Evolutionary conservation across 1,284 basidiomycete genomes (phyloP), one percentile per base, ranked within the genome.

Genomic region (Tetrapyrgos nigripes): DNA sequence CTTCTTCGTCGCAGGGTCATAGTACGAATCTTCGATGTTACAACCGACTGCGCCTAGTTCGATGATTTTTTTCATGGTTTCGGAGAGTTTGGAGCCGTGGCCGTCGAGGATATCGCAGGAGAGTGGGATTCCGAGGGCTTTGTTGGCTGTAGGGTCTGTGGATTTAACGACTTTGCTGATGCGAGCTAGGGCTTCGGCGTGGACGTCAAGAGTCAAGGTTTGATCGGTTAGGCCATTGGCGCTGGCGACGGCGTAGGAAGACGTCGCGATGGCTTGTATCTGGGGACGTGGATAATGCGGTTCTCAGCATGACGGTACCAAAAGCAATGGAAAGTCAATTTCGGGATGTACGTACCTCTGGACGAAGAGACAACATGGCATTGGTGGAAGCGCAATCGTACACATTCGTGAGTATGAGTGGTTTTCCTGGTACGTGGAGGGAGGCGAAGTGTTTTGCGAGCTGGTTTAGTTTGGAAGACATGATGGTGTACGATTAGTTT

Each of bases 1-100:
- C 3, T 24, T 29, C 37, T 23, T 45, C 8, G 40, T 54, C 14
- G 28, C 40, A 3, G 43, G 27, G 28, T 54, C 44, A 33, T 45
- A 54, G 40, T 54, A 54, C 11, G 52, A 54, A 31, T 54, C 52
- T 23, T 54, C 52, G 17, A 54, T 28, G 40, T 54, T 54, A 23
- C 52, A 54, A 4, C 52, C 52, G 4, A 54, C 52, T 46, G 52
- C 52, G 5, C 52, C 52, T 13, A 54, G 19, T 28, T 45, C 24
- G 52, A 54, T 54, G 52, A 54, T 45, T 27, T 46, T 44, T 9
- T 14, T 46, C 17, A 54, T 54, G 52, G 52, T 43, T 27, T 45
- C 44, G 21, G 23, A 26, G 37, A 54, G 40, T 28, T 21, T 46
- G 5, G 52, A 27, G 31, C 52, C 52, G 44, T 54, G 46, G 24